Conservation (phyloP, 768 basidiomycete species). For the Suillus subaureus region DNA sequence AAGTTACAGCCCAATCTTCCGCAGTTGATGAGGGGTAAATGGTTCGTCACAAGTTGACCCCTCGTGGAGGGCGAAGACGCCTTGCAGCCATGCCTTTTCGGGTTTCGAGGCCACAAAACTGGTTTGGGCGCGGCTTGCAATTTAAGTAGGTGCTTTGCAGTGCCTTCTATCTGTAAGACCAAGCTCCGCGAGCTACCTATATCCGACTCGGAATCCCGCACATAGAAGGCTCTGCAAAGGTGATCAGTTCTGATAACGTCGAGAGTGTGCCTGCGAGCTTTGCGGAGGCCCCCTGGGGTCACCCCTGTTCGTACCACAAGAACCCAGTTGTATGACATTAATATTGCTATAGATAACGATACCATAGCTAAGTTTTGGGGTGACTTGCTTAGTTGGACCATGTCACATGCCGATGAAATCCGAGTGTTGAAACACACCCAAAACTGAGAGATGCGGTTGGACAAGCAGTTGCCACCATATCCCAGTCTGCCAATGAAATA, state of each 20-base stretch:
- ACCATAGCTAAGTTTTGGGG: neutral
- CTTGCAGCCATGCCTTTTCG: neutral
- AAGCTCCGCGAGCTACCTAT: neutral
- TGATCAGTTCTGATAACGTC: neutral
- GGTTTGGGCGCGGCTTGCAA: neutral
- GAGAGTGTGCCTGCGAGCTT: neutral
- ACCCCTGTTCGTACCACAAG: neutral
- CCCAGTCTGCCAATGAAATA: neutral
- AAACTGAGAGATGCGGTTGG: neutral
- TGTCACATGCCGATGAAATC: neutral
- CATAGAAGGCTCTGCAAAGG: neutral
- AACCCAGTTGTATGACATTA: neutral
- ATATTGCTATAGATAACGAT: neutral
- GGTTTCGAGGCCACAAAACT: neutral
- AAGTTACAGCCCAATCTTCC: neutral
- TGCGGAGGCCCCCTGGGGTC: neutral
- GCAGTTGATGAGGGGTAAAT: neutral
- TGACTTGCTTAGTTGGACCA: neutral
- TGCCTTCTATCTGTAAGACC: neutral
- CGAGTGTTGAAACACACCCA: neutral
- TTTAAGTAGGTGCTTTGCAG: neutral
- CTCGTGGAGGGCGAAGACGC: neutral
- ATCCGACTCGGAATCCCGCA: neutral
- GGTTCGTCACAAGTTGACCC: neutral
- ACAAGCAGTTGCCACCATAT: neutral